phyloP scores from a whole-genome alignment of 768 basidiomycete genomes.

The Phaeotremella skinneri region DNA sequence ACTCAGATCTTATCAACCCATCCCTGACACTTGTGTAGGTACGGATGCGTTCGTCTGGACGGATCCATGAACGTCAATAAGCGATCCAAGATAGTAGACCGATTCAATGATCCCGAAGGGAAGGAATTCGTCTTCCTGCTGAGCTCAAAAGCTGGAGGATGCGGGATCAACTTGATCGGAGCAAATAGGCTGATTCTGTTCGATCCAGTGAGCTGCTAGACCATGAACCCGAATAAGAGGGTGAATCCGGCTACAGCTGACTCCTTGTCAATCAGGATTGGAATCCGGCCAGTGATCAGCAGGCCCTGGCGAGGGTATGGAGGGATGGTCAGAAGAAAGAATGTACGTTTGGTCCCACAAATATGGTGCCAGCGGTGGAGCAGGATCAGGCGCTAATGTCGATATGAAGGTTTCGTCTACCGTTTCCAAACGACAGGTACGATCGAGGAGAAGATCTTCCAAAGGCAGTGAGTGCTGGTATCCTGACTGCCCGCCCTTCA shows the following conservation, averaged over 20 bases:
- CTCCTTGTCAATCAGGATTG: slow-evolving; percentile 60
- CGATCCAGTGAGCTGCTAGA: slow-evolving; percentile 57
- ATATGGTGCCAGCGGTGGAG: not conserved
- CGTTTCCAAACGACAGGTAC: slow-evolving; percentile 96
- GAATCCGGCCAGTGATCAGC: slow-evolving; percentile 98
- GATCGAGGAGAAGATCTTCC: slow-evolving; percentile 98
- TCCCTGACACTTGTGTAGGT: slow-evolving; percentile 57
- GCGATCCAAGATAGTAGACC: slow-evolving; percentile 71
- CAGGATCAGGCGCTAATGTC: not conserved
- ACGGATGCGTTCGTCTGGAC: slow-evolving; percentile 86
- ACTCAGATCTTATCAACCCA: not conserved
- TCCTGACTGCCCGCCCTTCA: not conserved
- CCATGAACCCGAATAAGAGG: slow-evolving; percentile 9
- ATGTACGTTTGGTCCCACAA: slow-evolving; percentile 59
- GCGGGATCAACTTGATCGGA: slow-evolving; percentile 53
- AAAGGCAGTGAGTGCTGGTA: slow-evolving; percentile 68
- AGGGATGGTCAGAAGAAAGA: slow-evolving; percentile 99
- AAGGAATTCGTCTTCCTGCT: slow-evolving; percentile 53
- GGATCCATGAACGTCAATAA: slow-evolving; percentile 90
- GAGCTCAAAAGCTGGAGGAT: slow-evolving; percentile 53
- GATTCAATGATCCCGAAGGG: slow-evolving; percentile 52
- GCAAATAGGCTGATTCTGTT: slow-evolving; percentile 52
- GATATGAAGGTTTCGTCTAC: slow-evolving; percentile 80
- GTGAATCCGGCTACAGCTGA: slow-evolving; percentile 22
- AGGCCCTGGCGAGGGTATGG: slow-evolving; percentile 97